Evolutionary conservation across 305 asterid genomes (phyloP), one percentile per base, ranked within the genome.

Genomic region (Fraxinus baroniana): DNA sequence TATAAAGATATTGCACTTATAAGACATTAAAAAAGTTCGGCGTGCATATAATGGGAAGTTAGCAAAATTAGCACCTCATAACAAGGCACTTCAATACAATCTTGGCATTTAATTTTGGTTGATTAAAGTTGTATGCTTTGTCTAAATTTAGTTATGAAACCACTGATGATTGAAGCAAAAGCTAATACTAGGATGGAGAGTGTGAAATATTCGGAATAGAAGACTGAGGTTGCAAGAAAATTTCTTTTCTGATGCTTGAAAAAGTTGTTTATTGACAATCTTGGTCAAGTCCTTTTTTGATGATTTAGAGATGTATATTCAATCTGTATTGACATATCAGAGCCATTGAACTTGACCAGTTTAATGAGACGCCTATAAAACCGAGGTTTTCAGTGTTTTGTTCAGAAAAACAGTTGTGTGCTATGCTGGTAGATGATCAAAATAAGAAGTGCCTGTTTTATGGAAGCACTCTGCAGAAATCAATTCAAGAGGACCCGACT

Each of bases 341-440:
- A 78, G 18, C 13, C 82, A 71, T 6, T 81, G 78, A 36, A 22
- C 30, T 49, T 9, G 76, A 57, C 26, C 92, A 94, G 99, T 95
- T 88, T 26, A 91, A 94, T 46, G 98, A 97, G 66, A 94, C 94
- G 3, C 90, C 93, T 5, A 74, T 82, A 76, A 92, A 84, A 83
- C 98, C 97, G 44, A 91, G 98, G 92, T 97, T 92, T 46, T 95
- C 97, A 2, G 99, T 93, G 46, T 94, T 94, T 90, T 93, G 92
- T 87, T 95, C 97, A 24, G 90, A 87, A 7, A 94, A 91, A 85
- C 99, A 94, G 83, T 74, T 95, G 83, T 94, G 93, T 79, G 98
- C 97, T 39, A 91, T 89, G 90, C 79, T 94, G 82, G 88, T 94
- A 8, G 98, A 95, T 85, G 98, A 95, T 78, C 92, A 90, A 86